Conservation (phyloP, 2,329 filamentous ascomycete species). For the Aspergillus quadricinctus region DNA sequence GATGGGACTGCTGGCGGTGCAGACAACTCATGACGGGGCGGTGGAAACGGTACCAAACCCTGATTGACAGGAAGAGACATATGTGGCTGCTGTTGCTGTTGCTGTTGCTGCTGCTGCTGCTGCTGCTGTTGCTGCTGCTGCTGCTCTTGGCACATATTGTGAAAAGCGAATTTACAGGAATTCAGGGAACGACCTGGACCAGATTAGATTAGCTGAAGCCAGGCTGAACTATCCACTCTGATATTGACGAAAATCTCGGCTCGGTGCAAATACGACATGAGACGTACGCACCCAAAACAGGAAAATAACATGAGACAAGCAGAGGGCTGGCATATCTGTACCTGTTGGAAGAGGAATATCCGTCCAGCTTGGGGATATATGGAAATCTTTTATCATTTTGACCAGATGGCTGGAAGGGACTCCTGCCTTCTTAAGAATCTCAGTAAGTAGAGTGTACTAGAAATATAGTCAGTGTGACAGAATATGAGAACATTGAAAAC, state of each 20-base stretch:
- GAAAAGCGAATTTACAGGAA: constrained; percentile 34
- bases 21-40: constrained; percentile 20
- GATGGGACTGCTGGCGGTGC: constrained; percentile 16
- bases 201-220: constrained; percentile 12
- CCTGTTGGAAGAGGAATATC: constrained; percentile 42
- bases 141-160: constrained; percentile 29
- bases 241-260: neutral
- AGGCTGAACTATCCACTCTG: neutral
- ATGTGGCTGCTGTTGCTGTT: neutral
- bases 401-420: constrained; percentile 35
- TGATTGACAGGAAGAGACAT: constrained; percentile 10
- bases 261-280: neutral
- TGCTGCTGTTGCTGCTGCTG: constrained; percentile 1
- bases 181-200: constrained; percentile 36
- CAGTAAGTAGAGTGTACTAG: constrained; percentile 40
- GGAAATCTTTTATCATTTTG: constrained; percentile 35
- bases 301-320: constrained; percentile 1
- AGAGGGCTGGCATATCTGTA: constrained; percentile 22
- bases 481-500: neutral
- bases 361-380: constrained; percentile 34
- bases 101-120: neutral
- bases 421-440: constrained; percentile 39
- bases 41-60: constrained; percentile 12
- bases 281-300: neutral
- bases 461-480: neutral